Evolutionary conservation across 2,329 filamentous ascomycete genomes (phyloP).

Genomic region (Didymella lethalis): DNA sequence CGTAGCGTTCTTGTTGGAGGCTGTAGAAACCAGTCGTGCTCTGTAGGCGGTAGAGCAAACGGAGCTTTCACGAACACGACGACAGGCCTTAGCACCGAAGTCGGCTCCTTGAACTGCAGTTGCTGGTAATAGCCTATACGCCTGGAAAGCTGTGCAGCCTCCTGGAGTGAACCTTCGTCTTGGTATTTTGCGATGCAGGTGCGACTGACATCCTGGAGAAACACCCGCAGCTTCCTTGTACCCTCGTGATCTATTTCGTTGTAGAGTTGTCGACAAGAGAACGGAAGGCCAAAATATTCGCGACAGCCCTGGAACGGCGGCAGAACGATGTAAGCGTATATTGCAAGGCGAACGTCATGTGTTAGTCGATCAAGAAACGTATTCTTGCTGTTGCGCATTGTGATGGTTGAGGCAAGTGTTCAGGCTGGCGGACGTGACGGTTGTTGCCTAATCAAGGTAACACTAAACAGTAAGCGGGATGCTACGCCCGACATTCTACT

Average conservation of each 20-base stretch:
- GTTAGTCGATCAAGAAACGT: not conserved
- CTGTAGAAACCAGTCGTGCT: not conserved
- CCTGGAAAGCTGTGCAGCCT: not conserved
- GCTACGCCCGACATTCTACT: not conserved
- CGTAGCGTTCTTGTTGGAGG: not conserved
- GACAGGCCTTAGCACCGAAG: not conserved
- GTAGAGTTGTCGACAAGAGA: slow-evolving; percentile 2
- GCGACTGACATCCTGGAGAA: not conserved
- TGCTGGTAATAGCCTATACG: not conserved
- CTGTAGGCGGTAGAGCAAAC: not conserved
- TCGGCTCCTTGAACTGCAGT: not conserved
- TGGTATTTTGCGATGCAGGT: not conserved
- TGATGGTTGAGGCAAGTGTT: not conserved
- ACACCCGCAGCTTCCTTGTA: not conserved
- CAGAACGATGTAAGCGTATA: not conserved
- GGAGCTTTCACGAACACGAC: not conserved
- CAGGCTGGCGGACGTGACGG: not conserved
- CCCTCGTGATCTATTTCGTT: not conserved
- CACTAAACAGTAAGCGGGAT: not conserved
- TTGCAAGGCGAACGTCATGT: not conserved
- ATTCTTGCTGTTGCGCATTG: not conserved
- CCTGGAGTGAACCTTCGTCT: not conserved
- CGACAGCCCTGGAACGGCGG: not conserved
- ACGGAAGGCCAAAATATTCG: not conserved
- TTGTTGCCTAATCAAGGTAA: not conserved